Evolutionary conservation across 306 rosid species (phyloP).

Genomic region (Pterocarpus santalinus): DNA sequence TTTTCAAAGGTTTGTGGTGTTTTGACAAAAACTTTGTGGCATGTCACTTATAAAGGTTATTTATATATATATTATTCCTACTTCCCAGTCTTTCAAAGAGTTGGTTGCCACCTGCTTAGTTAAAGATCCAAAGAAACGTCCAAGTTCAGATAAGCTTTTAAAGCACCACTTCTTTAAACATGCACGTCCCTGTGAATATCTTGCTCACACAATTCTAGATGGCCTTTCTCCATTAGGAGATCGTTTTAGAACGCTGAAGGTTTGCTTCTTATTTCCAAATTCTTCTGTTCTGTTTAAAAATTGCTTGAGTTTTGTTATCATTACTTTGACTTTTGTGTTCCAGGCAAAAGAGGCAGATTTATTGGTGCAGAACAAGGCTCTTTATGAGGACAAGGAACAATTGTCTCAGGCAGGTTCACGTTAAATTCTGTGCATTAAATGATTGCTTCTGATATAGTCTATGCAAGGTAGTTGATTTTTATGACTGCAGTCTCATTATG

Average conservation of each 20-base stretch:
- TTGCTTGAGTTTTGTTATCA: constrained; percentile 23
- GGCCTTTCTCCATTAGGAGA: constrained; percentile 91
- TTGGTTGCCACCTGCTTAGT: constrained; percentile 92
- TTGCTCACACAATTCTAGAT: constrained; percentile 75
- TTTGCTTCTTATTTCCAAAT: constrained; percentile 52
- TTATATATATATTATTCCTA: constrained; percentile 43
- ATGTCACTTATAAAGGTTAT: constrained; percentile 37
- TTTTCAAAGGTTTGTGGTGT: constrained; percentile 87
- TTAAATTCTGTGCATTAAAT: constrained; percentile 24
- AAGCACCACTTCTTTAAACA: constrained; percentile 91
- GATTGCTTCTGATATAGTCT: constrained; percentile 33
- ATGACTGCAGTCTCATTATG: constrained; percentile 9
- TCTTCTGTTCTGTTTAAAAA: constrained; percentile 24
- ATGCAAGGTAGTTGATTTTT: constrained; percentile 29
- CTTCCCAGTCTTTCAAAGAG: constrained; percentile 86
- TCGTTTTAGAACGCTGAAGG: constrained; percentile 89
- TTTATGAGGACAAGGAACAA: constrained; percentile 88
- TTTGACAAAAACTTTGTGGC: constrained; percentile 44
- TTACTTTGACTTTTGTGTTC: constrained; percentile 46
- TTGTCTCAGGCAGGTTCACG: constrained; percentile 76
- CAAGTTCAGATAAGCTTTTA: constrained; percentile 88
- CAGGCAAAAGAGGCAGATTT: constrained; percentile 93
- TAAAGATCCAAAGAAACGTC: constrained; percentile 99
- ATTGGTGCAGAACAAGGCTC: constrained; percentile 85
- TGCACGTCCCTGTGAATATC: constrained; percentile 70